Conservation (phyloP, 441 rosid genomes). For the Erodium moschatum region DNA sequence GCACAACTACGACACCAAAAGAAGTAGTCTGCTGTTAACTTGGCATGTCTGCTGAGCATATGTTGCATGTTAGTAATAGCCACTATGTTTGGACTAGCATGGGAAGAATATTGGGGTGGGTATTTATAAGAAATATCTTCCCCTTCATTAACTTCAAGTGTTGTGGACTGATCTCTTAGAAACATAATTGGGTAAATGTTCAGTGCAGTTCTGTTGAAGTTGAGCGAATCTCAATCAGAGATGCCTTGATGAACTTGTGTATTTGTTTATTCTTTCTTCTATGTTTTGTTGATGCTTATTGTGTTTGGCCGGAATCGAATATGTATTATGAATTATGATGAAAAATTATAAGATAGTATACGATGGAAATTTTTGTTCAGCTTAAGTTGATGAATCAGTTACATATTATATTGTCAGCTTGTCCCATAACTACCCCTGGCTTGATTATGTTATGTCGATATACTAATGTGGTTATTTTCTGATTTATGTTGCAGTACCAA, state of each 20-base stretch:
- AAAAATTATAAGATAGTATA: neutral
- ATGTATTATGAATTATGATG: neutral
- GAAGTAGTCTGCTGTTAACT: neutral
- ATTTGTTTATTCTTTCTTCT: neutral
- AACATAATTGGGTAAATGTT: neutral
- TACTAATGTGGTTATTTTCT: slow-evolving; percentile 12
- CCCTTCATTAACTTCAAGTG: neutral
- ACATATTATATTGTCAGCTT: neutral
- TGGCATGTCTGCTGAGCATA: neutral
- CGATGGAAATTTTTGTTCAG: neutral
- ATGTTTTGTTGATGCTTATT: neutral
- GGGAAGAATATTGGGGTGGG: neutral
- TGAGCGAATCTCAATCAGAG: neutral
- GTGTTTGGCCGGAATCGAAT: neutral
- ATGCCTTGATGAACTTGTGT: neutral
- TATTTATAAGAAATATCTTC: neutral
- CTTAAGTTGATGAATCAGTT: neutral
- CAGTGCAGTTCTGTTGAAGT: neutral
- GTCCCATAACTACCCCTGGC: neutral
- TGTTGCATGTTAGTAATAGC: neutral
- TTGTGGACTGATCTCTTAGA: neutral
- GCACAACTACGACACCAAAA: neutral
- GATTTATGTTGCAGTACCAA: slow-evolving; percentile 65
- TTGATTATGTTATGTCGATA: slow-evolving; percentile 9
- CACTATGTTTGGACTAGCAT: too few species aligned